Percentiles rank a stretch among this genome's conserved stretches.
Evolutionary conservation across 345 rosid species (phyloP).

Genomic region (Erysimum cheiranthoides): DNA sequence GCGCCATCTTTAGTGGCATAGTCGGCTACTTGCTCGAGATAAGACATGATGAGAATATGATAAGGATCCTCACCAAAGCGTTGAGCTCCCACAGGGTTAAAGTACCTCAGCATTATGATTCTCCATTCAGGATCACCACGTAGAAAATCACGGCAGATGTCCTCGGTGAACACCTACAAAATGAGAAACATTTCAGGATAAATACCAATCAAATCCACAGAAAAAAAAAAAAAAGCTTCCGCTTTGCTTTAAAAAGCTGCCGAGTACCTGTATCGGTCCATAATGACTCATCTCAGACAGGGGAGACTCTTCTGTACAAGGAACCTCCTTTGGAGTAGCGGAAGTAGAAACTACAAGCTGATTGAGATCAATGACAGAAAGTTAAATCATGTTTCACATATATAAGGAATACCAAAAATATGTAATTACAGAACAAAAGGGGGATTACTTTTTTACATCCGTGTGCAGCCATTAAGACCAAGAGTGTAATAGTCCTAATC

Average conservation of each 20-base stretch:
- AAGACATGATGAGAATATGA: conserved; percentile 99
- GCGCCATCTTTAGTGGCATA: conserved; percentile 93
- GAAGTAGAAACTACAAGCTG: conserved; percentile 99
- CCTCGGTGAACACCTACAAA: conserved; percentile 89
- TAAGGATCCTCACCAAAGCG: conserved; percentile 95
- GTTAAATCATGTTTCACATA: conserved; percentile 13
- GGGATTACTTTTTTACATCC: conserved; percentile 84
- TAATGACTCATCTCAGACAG: conserved; percentile 79
- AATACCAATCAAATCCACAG: conserved; percentile 12
- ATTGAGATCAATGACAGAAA: conserved; percentile 34
- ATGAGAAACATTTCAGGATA: not conserved
- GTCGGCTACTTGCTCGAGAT: conserved; percentile 92
- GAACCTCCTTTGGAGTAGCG: conserved; percentile 96
- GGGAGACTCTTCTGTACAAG: conserved; percentile 91
- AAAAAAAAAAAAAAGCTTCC: not conserved
- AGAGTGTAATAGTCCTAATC: conserved; percentile 76
- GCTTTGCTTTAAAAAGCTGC: not conserved
- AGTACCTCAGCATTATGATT: conserved; percentile 88
- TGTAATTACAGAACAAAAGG: conserved; percentile 5
- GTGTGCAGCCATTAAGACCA: conserved; percentile 87
- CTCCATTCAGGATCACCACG: conserved; percentile 83
- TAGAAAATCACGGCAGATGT: conserved; percentile 81
- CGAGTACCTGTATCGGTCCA: conserved; percentile 85
- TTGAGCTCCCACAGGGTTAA: conserved; percentile 99
- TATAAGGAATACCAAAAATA: conserved; percentile 8